Evolutionary conservation across 2,329 filamentous ascomycete species (phyloP).

Genomic region (Penicillium sp.): DNA sequence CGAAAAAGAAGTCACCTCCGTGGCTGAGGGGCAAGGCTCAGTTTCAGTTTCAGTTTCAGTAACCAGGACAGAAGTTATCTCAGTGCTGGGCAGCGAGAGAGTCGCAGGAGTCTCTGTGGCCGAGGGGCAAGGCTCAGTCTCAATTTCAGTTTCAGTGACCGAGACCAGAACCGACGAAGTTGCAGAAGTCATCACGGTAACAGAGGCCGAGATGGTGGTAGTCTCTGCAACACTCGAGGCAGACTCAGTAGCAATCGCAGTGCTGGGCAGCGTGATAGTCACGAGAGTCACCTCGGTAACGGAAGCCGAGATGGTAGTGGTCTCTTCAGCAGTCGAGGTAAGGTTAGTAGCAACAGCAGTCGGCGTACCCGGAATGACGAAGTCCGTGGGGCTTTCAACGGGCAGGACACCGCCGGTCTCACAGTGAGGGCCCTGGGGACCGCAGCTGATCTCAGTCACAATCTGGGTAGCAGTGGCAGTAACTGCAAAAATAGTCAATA

Average conservation of each 20-base stretch:
- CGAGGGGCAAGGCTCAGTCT: background rate
- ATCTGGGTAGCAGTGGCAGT: background rate
- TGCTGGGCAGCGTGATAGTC: background rate
- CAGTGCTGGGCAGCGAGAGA: background rate
- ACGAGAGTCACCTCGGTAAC: background rate
- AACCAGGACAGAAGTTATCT: background rate
- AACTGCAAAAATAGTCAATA: background rate
- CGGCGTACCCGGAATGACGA: background rate
- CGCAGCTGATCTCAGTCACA: background rate
- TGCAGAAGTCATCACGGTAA: background rate
- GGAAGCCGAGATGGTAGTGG: background rate
- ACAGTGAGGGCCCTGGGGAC: background rate
- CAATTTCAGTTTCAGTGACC: background rate
- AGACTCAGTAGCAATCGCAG: too few relatives aligned
- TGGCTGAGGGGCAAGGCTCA: background rate
- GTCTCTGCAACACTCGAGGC: too few relatives aligned
- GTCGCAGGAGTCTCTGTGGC: background rate
- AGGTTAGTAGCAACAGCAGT: background rate
- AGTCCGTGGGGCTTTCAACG: background rate
- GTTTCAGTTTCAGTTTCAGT: background rate
- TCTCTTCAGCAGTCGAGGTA: too few relatives aligned
- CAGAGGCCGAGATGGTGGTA: background rate
- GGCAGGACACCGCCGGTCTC: background rate
- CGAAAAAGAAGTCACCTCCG: background rate
- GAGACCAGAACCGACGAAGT: background rate